These are phyloP conservation scores for Bonia amplexicaulis DNA, from an alignment of 176 grass and related monocot species.

Conservation along the genomic window DNA sequence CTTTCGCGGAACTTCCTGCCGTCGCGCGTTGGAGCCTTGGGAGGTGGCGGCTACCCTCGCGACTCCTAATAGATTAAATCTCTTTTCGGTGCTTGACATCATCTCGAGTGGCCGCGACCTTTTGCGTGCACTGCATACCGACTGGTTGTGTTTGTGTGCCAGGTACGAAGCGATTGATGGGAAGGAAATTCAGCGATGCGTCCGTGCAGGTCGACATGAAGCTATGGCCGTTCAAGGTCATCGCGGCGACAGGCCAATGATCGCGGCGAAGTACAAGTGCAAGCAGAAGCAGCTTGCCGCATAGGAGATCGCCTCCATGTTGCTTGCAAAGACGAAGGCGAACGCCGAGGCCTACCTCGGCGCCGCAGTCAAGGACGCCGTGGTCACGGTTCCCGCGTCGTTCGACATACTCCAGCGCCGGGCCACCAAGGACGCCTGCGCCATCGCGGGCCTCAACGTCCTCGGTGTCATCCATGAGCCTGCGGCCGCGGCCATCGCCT, in stretches of 20 bases:
- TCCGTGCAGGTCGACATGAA: not conserved
- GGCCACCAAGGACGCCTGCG: too few relatives aligned
- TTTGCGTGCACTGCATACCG: too few relatives aligned
- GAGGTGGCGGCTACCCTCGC: too few relatives aligned
- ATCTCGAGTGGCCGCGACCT: too few relatives aligned
- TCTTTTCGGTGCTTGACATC: too few relatives aligned
- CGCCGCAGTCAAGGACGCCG: not conserved
- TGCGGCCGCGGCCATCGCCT: slow-evolving; percentile 6
- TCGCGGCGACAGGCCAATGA: slow-evolving; percentile 11
- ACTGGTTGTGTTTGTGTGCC: too few relatives aligned
- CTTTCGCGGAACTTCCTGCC: not conserved
- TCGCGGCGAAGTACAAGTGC: slow-evolving; percentile 12
- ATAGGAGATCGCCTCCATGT: slow-evolving; percentile 33
- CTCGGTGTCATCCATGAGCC: slow-evolving; percentile 22
- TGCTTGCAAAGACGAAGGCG: slow-evolving; percentile 20
- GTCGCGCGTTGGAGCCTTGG: not conserved
- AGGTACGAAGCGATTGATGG: slow-evolving; percentile 29
- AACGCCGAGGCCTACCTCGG: not conserved
- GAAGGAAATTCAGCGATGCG: slow-evolving; percentile 7
- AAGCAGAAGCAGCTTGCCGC: slow-evolving; percentile 7
- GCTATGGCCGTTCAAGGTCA: slow-evolving; percentile 33
- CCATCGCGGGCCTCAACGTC: slow-evolving; percentile 17
- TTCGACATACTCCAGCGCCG: slow-evolving; percentile 24
- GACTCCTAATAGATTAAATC: too few relatives aligned
- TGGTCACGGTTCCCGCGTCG: slow-evolving; percentile 30